Conservation (phyloP, 2,329 filamentous ascomycete genomes). For the Colletotrichum graminicola region DNA sequence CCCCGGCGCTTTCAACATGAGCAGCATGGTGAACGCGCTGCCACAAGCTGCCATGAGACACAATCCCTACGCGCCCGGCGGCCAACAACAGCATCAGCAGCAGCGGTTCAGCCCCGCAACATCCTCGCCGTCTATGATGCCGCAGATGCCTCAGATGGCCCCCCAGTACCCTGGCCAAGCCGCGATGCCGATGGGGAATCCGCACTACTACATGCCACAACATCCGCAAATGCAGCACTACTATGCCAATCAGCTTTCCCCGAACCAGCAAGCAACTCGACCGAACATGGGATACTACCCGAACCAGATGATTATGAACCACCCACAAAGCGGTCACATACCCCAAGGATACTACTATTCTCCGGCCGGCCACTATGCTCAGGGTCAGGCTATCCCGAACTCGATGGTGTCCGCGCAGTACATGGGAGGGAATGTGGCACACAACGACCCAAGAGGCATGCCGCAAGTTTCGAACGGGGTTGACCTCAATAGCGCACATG, state of each 20-base stretch:
- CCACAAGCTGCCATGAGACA: conserved; percentile 57
- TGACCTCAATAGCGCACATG: conserved; percentile 29
- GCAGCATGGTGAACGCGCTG: conserved; percentile 57
- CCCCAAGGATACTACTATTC: conserved; percentile 60
- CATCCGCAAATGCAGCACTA: conserved; percentile 59
- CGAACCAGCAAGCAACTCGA: conserved; percentile 51
- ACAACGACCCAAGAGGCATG: conserved; percentile 46
- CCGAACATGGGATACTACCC: conserved; percentile 60
- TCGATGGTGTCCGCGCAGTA: conserved; percentile 54
- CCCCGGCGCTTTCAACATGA: conserved; percentile 61
- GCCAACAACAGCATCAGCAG: conserved; percentile 51
- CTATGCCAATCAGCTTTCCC: conserved; percentile 56
- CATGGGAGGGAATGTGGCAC: conserved; percentile 44
- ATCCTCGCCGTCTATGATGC: conserved; percentile 54
- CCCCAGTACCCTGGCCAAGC: conserved; percentile 56
- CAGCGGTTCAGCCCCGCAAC: conserved; percentile 49
- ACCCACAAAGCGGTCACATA: conserved; percentile 51
- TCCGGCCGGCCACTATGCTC: conserved; percentile 54
- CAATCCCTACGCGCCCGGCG: conserved; percentile 53
- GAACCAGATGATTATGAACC: conserved; percentile 57
- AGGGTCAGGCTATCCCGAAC: conserved; percentile 49
- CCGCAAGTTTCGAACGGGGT: conserved; percentile 41
- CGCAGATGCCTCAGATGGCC: conserved; percentile 53
- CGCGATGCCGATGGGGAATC: conserved; percentile 54
- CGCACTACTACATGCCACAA: conserved; percentile 62